Base-by-base conservation (phyloP, 2,329 filamentous ascomycete genomes). In the Coniella lustricola region DNA sequence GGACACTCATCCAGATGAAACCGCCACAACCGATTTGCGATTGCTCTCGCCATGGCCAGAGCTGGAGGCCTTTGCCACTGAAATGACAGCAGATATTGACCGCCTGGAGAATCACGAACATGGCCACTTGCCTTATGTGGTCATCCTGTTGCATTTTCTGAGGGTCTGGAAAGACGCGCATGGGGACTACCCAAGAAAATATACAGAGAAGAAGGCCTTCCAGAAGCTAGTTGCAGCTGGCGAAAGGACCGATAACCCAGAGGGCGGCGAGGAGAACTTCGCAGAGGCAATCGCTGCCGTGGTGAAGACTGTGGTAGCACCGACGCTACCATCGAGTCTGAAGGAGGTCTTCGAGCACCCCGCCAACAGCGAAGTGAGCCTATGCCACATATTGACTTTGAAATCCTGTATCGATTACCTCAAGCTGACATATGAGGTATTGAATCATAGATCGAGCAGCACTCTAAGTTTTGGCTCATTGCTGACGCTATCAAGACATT, bases 221-320 rank as follows among this genome's bases (percentile, higher is more conserved):
- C 77, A 87, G 48, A 77, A 82, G 22, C 67, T 84, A 12, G 80
- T 98, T 1, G 73, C 81, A 10, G 72, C 74, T 5, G 81, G 77
- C 3, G 79, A 85, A 57, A 80, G 90, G 57, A 86, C 72, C 44
- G 71, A 84, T 57, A 94, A 82, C 50, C 66, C 88, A 0, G 90
- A 95, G 64, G 90, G 90, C 39, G 87, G 86, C 49, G 93, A 98
- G 62, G 93, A 98, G 69, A 98, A 98, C 65, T 98, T 90, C 61
- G 89, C 96, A 52, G 93, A 98, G 67, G 94, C 93, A 3, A 82
- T 84, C 39, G 82, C 81, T 13, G 89, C 90, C 4, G 90, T 97
- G 1, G 74, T 97, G 59, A 95, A 95, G 66, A 87, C 85, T n/a
- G 72, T 98, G 29, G 82, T 84, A 37, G 70, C 74, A 16, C 81